Evolutionary conservation across 2,329 filamentous ascomycete species (phyloP).

Genomic region (Botrytis deweyae): DNA sequence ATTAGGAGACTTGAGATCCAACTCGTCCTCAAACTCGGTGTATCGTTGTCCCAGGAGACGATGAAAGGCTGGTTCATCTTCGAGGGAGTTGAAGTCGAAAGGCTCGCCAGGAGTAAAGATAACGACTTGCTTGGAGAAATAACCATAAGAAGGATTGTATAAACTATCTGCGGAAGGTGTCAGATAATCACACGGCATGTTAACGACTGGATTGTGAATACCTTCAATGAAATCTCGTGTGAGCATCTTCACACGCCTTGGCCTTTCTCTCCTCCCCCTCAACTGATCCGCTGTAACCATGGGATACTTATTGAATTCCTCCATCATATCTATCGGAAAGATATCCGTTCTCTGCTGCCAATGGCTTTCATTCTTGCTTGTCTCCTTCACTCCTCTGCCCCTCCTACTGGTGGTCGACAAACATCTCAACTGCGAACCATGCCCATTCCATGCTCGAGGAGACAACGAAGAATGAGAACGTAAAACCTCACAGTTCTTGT

Average conservation of each 20-base stretch:
- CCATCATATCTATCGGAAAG: conserved; percentile 71
- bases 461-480: conserved; percentile 42
- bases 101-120: conserved; percentile 92
- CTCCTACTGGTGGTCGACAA: conserved; percentile 28
- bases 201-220: conserved; percentile 41
- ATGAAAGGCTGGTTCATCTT: conserved; percentile 85
- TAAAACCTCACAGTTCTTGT: conserved; percentile 62
- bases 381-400: conserved; percentile 24
- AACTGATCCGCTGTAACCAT: conserved; percentile 82
- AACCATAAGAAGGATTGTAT: conserved; percentile 92
- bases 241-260: conserved; percentile 90
- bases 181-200: conserved; percentile 22
- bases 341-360: conserved; percentile 85
- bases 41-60: conserved; percentile 74
- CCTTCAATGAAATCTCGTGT: conserved; percentile 97
- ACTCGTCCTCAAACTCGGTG: conserved; percentile 81
- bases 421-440: conserved; percentile 41
- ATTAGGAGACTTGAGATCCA: conserved; percentile 68
- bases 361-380: conserved; percentile 57
- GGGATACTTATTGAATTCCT: conserved; percentile 80
- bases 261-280: conserved; percentile 69
- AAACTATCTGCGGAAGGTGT: conserved; percentile 66
- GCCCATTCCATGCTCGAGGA: conserved; percentile 41
- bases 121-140: conserved; percentile 93
- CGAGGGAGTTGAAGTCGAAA: conserved; percentile 79